Percentiles rank a stretch among this genome's conserved stretches.
These are phyloP conservation scores for Helotiales sp. DNA, from an alignment of 2,329 filamentous ascomycete genomes.

Conservation along the genomic window DNA sequence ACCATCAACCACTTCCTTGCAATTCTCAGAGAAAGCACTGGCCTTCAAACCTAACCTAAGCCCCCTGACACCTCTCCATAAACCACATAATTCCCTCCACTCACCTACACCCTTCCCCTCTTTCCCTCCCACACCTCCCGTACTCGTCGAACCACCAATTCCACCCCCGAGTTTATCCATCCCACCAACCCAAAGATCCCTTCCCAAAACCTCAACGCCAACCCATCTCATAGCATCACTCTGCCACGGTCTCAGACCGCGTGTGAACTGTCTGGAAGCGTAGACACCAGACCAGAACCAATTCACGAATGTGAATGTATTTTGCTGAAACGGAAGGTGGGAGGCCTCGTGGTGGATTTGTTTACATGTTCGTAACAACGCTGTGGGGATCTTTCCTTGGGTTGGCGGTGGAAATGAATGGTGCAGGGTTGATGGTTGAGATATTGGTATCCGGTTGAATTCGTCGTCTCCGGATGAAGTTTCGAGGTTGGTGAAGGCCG, in stretches of 20 bases:
- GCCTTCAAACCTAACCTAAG: constrained; percentile 17
- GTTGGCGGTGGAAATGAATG: constrained; percentile 20
- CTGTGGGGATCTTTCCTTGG: constrained; percentile 43
- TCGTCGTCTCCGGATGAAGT: not conserved
- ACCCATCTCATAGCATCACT: constrained; percentile 40
- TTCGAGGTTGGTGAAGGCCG: too few relatives aligned
- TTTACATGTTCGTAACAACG: constrained; percentile 40
- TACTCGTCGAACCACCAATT: not conserved
- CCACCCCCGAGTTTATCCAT: not conserved
- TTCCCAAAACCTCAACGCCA: constrained; percentile 42
- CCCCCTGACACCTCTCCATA: constrained; percentile 15
- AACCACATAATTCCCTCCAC: constrained; percentile 20
- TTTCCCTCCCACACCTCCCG: not conserved
- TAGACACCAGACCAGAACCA: constrained; percentile 47
- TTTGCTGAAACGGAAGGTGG: constrained; percentile 41
- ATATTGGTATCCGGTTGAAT: not conserved
- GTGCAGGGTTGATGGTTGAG: not conserved
- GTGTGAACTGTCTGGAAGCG: constrained; percentile 41
- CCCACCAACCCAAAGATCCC: constrained; percentile 36
- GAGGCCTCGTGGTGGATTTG: constrained; percentile 46
- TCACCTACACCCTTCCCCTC: constrained; percentile 4
- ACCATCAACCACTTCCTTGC: not conserved
- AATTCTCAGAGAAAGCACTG: not conserved
- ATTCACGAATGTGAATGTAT: constrained; percentile 49
- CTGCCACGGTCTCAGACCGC: constrained; percentile 43